Evolutionary conservation across 306 rosid genomes (phyloP), one percentile per base, ranked within the genome.

Genomic region (Castanopsis chinensis): DNA sequence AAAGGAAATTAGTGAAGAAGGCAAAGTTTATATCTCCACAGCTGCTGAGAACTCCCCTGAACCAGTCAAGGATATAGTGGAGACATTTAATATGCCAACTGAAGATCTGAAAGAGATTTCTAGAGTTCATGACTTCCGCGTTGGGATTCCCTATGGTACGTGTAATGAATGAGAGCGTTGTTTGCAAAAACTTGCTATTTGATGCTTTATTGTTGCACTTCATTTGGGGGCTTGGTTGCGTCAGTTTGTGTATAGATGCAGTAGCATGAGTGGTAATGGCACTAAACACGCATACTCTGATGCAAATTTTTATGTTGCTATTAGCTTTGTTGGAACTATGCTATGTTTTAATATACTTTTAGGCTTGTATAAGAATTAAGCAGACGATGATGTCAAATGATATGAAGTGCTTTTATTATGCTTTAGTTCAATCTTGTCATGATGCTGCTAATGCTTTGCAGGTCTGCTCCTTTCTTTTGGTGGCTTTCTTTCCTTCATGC

Each of bases 81-180:
- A 93, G 60, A 87, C 94, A 9, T 89, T 89, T 81, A 83, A 92
- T 60, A 57, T 89, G 2, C 88, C 94, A 7, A 75, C 88, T 6
- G 91, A 87, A 33, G 94, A 91, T 83, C 85, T 92, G 49, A 87
- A 56, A 13, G 92, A 76, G 21, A 86, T 90, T 72, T 88, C 97
- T 14, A 84, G 79, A 73, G 80, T 89, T 73, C 88, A 86, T 6
- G 99, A 93, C 86, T 96, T 93, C 80, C 89, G 91, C 71, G 87
- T 91, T 72, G 99, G 99, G 77, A 85, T 96, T 69, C 99, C 99
- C 12, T 96, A 96, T 80, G 99, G 99, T 96, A 89, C 75, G 97
- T 69, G 23, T 76, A 60, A 19, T 84, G 76, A 33, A 17, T 64
- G 30, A 54, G 70, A 12, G 58, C 43, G 20, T 84, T 69, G 43